phyloP scores from a whole-genome alignment of 2,329 filamentous ascomycete genomes.

The Trichoderma arundinaceum region DNA sequence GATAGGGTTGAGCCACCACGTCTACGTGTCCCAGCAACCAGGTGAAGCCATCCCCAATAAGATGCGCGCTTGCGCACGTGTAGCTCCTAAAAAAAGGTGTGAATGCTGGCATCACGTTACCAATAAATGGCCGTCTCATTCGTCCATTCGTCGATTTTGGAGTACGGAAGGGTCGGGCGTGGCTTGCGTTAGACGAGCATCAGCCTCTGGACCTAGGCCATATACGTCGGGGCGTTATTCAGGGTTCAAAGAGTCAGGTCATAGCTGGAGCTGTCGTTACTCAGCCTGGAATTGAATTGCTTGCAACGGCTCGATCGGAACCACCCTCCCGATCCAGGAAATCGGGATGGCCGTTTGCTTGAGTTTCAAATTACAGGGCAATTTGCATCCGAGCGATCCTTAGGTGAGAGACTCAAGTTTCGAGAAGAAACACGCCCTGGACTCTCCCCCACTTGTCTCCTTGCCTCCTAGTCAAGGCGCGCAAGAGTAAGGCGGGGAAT shows the following conservation, averaged over 20 bases:
- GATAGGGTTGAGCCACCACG: slow-evolving; percentile 10
- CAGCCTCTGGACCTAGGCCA: slow-evolving; percentile 5
- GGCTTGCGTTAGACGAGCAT: slow-evolving; percentile 24
- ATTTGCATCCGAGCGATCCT: not conserved
- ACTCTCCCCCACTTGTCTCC: no score
- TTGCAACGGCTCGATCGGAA: slow-evolving; percentile 25
- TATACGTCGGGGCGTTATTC: slow-evolving; percentile 1
- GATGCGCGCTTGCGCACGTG: slow-evolving; percentile 12
- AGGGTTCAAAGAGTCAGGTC: slow-evolving; percentile 9
- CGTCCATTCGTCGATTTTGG: not conserved
- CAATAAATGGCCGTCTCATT: slow-evolving; percentile 12
- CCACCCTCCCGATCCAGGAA: slow-evolving; percentile 10
- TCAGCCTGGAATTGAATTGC: not conserved
- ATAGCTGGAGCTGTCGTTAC: not conserved
- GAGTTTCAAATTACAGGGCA: not conserved
- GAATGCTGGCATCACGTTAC: slow-evolving; percentile 24
- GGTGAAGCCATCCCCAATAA: not conserved
- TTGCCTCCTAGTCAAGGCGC: no score
- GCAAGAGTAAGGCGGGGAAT: no score
- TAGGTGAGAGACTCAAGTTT: not conserved
- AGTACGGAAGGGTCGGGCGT: slow-evolving; percentile 26
- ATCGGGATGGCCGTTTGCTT: slow-evolving; percentile 8
- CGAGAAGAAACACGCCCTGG: not conserved
- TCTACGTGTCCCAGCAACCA: slow-evolving; percentile 14
- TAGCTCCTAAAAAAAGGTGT: not conserved